A percentile compares a stretch with the other conserved stretches of the same genome.
Conservation (phyloP, 495 filamentous ascomycete genomes). For the Talaromyces borbonicus region DNA sequence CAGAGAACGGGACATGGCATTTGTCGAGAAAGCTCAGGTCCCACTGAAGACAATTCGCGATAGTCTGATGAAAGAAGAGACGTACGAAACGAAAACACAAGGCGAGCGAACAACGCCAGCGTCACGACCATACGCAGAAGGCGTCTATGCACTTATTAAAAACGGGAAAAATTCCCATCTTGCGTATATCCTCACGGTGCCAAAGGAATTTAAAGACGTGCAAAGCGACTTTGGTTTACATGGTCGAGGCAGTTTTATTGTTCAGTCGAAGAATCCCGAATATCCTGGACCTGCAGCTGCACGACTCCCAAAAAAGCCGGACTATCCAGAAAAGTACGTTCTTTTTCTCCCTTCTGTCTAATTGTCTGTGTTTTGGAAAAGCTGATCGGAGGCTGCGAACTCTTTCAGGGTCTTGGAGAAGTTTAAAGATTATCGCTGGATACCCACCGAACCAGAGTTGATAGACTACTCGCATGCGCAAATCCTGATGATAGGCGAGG, state of each 20-base stretch:
- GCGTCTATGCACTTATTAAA: slow-evolving; percentile 74
- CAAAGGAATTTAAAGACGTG: slow-evolving; percentile 55
- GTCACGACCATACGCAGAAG: slow-evolving; percentile 69
- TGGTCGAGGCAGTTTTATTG: slow-evolving; percentile 64
- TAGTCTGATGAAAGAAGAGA: slow-evolving; percentile 52
- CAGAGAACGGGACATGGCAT: slow-evolving; percentile 66
- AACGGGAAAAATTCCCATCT: slow-evolving; percentile 66
- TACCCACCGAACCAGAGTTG: slow-evolving; percentile 61
- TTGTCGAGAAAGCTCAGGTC: slow-evolving; percentile 68
- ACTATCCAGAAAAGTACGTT: slow-evolving; percentile 65
- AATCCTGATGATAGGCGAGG: slow-evolving; percentile 73
- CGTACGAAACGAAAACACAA: slow-evolving; percentile 69
- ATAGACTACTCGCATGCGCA: slow-evolving; percentile 73
- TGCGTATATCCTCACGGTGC: slow-evolving; percentile 76
- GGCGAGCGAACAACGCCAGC: slow-evolving; percentile 62
- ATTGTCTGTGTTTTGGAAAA: background rate
- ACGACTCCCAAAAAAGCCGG: slow-evolving; percentile 51
- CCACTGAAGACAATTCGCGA: slow-evolving; percentile 64
- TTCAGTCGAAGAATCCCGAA: slow-evolving; percentile 74
- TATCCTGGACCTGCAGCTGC: slow-evolving; percentile 53
- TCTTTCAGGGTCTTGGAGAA: slow-evolving; percentile 51
- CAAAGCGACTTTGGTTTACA: slow-evolving; percentile 69
- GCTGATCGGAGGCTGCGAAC: background rate
- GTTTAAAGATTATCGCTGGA: slow-evolving; percentile 67
- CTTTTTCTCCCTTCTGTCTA: no score